These are phyloP conservation scores for Blastosporella zonata DNA, from an alignment of 1,284 basidiomycete species.

Conservation along the genomic window DNA sequence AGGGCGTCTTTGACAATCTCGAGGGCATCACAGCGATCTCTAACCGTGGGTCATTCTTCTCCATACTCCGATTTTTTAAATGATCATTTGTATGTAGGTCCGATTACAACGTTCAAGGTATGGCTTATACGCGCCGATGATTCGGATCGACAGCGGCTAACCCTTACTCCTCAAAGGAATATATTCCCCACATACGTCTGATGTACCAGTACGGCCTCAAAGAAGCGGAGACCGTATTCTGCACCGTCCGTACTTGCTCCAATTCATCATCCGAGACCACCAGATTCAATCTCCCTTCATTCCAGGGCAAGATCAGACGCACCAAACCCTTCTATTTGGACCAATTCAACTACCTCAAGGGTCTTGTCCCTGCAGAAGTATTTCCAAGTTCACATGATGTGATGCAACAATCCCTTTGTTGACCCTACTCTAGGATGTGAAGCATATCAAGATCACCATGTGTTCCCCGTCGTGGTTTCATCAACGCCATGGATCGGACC, in stretches of 20 bases:
- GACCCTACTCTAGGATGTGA: conserved; percentile 45
- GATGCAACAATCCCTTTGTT: conserved; percentile 7
- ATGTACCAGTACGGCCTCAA: conserved; percentile 42
- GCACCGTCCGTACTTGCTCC: conserved; percentile 36
- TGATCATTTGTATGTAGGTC: conserved; percentile 22
- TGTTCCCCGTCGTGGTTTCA: conserved; percentile 78
- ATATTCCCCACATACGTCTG: conserved; percentile 44
- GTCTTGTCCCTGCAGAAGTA: conserved; percentile 51
- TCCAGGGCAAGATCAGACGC: conserved; percentile 61
- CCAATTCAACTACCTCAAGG: conserved; percentile 59
- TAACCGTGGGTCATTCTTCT: conserved; percentile 39
- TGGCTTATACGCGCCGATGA: neutral
- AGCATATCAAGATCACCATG: conserved; percentile 72
- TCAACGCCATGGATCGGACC: conserved; percentile 60
- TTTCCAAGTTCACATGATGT: conserved; percentile 4
- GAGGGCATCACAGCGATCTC: conserved; percentile 60
- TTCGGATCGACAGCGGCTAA: conserved; percentile 4
- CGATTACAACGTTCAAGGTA: conserved; percentile 43
- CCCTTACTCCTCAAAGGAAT: conserved; percentile 30
- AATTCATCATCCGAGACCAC: conserved; percentile 1
- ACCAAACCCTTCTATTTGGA: conserved; percentile 62
- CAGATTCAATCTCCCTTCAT: conserved; percentile 3
- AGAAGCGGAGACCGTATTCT: conserved; percentile 46
- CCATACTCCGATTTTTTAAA: conserved; percentile 8
- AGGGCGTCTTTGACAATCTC: conserved; percentile 59